Percentiles rank a stretch among this genome's conserved stretches.
phyloP scores from a whole-genome alignment of 2,329 filamentous ascomycete genomes.

The Hypomyces rosellus region DNA sequence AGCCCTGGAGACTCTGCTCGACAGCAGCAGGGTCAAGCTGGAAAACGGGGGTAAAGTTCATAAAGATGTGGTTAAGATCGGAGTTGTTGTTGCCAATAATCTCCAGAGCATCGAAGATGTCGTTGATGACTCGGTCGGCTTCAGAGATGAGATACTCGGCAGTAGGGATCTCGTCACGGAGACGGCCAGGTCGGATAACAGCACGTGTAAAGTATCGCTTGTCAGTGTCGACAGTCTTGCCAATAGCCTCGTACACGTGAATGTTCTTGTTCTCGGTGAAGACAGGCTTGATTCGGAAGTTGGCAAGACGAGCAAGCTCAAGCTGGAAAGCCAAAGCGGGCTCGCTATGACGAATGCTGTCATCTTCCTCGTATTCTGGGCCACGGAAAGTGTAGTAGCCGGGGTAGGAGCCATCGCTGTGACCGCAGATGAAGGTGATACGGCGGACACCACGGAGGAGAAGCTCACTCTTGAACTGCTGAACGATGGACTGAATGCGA shows the following conservation, averaged over 20 bases:
- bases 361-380: slow-evolving; percentile 80
- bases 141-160: slow-evolving; percentile 97
- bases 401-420: slow-evolving; percentile 88
- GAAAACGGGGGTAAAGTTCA: slow-evolving; percentile 98
- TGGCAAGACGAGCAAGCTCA: slow-evolving; percentile 85
- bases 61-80: slow-evolving; percentile 99
- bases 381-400: slow-evolving; percentile 99
- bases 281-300: slow-evolving; percentile 96
- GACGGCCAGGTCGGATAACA: slow-evolving; percentile 85
- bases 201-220: slow-evolving; percentile 98
- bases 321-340: slow-evolving; percentile 97
- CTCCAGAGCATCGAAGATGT: slow-evolving; percentile 94
- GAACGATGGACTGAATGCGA: slow-evolving; percentile 69
- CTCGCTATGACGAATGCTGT: slow-evolving; percentile 94
- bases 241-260: slow-evolving; percentile 94
- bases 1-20: slow-evolving; percentile 86
- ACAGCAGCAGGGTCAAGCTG: slow-evolving; percentile 84
- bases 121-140: slow-evolving; percentile 92
- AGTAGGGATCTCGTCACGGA: slow-evolving; percentile 96
- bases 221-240: slow-evolving; percentile 90
- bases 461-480: slow-evolving; percentile 78
- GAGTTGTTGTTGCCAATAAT: slow-evolving; percentile 99
- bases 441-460: slow-evolving; percentile 76
- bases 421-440: slow-evolving; percentile 92
- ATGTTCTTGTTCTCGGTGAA: slow-evolving; percentile 99